Percentiles rank a stretch among this genome's conserved stretches.
These are phyloP conservation scores for Entonaema liquescens DNA, from an alignment of 495 filamentous ascomycete species.

Conservation along the genomic window DNA sequence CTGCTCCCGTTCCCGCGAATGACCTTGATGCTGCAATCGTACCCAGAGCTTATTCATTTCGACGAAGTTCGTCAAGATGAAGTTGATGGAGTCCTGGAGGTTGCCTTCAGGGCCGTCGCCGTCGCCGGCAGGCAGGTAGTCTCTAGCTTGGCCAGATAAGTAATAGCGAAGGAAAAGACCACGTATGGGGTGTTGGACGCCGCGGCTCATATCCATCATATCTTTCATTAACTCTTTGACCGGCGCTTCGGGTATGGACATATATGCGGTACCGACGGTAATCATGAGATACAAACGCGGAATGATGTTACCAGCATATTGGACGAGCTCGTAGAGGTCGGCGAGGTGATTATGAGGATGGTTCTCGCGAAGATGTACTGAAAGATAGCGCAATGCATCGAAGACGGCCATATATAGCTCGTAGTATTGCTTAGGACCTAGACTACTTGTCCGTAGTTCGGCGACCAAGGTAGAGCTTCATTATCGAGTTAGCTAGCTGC, in stretches of 20 bases:
- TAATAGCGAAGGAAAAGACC: slow-evolving; percentile 96
- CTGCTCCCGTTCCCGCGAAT: slow-evolving; percentile 91
- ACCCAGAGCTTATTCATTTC: slow-evolving; percentile 99
- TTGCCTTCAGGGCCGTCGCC: slow-evolving; percentile 97
- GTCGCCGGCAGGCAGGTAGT: slow-evolving; percentile 80
- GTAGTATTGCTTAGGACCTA: slow-evolving; percentile 98
- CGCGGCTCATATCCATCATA: slow-evolving; percentile 99
- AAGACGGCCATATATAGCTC: slow-evolving; percentile 99
- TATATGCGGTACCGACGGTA: slow-evolving; percentile 97
- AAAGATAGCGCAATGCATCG: slow-evolving; percentile 95
- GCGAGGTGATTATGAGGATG: slow-evolving; percentile 98
- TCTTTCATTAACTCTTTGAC: slow-evolving; percentile 99
- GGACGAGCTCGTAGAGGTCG: slow-evolving; percentile 97
- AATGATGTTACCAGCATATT: slow-evolving; percentile 98
- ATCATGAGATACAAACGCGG: slow-evolving; percentile 98
- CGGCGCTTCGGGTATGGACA: slow-evolving; percentile 96
- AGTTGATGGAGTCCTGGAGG: slow-evolving; percentile 95
- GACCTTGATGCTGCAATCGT: slow-evolving; percentile 94
- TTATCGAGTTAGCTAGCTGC: slow-evolving; percentile 32
- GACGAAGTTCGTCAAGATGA: slow-evolving; percentile 97
- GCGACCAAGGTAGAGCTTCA: slow-evolving; percentile 94
- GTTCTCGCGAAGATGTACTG: slow-evolving; percentile 93
- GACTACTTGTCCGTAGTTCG: slow-evolving; percentile 92
- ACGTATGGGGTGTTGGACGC: slow-evolving; percentile 94
- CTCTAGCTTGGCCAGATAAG: slow-evolving; percentile 89